phyloP scores from a whole-genome alignment of 768 basidiomycete species.

The Ramaria sp. region DNA sequence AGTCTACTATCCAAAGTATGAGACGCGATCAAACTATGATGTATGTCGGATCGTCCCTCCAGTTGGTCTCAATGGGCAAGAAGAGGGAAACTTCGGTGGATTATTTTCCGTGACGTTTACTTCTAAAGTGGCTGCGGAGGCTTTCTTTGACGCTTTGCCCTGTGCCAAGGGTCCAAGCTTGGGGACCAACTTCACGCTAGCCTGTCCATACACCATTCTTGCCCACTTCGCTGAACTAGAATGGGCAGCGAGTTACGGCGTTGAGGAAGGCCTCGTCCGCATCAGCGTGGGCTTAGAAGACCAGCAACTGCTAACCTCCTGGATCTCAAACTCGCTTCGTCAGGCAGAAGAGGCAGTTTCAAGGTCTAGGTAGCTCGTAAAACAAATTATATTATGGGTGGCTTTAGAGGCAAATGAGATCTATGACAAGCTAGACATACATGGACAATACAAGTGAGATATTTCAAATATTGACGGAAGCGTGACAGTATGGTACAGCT shows the following conservation, averaged over 20 bases:
- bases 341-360: constrained; percentile 24
- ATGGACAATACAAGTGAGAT: neutral
- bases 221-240: constrained; percentile 40
- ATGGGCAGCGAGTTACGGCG: constrained; percentile 37
- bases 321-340: constrained; percentile 29
- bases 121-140: constrained; percentile 26
- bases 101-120: constrained; percentile 36
- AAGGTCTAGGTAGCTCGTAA: neutral
- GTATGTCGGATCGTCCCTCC: constrained; percentile 12
- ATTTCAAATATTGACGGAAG: neutral
- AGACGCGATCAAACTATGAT: constrained; percentile 31
- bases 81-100: constrained; percentile 29
- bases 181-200: constrained; percentile 45
- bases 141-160: constrained; percentile 33
- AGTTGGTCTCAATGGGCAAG: neutral
- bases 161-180: constrained; percentile 40
- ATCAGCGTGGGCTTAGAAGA: constrained; percentile 42
- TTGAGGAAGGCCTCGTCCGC: constrained; percentile 34
- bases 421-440: neutral
- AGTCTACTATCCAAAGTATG: constrained; percentile 38
- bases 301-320: constrained; percentile 22
- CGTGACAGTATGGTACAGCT: neutral
- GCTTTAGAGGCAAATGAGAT: neutral
- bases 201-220: constrained; percentile 39
- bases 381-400: neutral